phyloP scores from a whole-genome alignment of 2,329 filamentous ascomycete genomes.

The Stagonosporopsis cucurbitacearum region DNA sequence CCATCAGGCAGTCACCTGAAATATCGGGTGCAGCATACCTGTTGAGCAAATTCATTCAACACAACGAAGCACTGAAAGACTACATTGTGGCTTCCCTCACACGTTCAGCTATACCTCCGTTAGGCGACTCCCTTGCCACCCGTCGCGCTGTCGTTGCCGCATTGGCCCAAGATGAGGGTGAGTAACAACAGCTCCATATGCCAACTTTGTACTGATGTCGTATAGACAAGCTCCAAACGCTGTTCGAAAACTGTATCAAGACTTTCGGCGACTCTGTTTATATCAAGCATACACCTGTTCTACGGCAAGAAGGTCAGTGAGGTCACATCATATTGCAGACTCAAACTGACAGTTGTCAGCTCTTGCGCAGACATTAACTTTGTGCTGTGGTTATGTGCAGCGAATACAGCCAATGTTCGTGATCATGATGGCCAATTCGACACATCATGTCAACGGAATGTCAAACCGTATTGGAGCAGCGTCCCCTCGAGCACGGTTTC shows the following conservation, averaged over 20 bases:
- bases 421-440: constrained; percentile 72
- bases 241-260: constrained; percentile 72
- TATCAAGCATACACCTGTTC: constrained; percentile 80
- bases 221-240: constrained; percentile 56
- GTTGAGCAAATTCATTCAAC: constrained; percentile 30
- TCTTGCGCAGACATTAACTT: constrained; percentile 78
- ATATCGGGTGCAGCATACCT: constrained; percentile 37
- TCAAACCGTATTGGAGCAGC: constrained; percentile 85
- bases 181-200: constrained; percentile 8
- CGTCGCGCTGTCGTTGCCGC: constrained; percentile 51
- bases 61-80: constrained; percentile 41
- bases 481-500: constrained; percentile 75
- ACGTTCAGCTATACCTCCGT: constrained; percentile 45
- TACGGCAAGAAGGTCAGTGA: constrained; percentile 83
- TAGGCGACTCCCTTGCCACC: constrained; percentile 38
- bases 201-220: constrained; percentile 9
- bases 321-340: background rate
- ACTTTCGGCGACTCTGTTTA: constrained; percentile 87
- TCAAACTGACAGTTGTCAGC: constrained; percentile 58
- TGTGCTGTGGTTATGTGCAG: constrained; percentile 78
- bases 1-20: constrained; percentile 21
- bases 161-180: constrained; percentile 51
- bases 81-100: constrained; percentile 45
- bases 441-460: constrained; percentile 75
- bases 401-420: constrained; percentile 71